Percentiles rank a stretch among this genome's conserved stretches.
These are phyloP conservation scores for Phoenix dactylifera DNA, from an alignment of 176 grass and related monocot species.

Conservation along the genomic window DNA sequence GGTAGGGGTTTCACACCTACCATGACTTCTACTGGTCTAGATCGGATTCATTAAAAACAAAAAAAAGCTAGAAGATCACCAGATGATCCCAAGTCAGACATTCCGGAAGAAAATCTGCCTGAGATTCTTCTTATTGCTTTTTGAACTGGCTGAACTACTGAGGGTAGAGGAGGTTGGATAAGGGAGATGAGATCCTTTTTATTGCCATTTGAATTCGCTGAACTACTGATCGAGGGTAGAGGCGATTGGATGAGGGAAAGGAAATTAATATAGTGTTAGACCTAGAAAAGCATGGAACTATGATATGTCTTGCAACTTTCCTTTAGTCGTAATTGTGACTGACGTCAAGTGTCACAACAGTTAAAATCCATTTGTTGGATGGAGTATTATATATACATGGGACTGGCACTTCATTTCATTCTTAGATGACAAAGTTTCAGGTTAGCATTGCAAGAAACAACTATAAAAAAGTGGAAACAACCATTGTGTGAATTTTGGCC, in stretches of 20 bases:
- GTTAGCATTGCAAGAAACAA: too few species aligned
- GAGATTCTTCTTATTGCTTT: constrained; percentile 58
- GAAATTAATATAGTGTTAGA: neutral
- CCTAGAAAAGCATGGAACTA: too few species aligned
- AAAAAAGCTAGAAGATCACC: constrained; percentile 45
- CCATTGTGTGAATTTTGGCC: neutral
- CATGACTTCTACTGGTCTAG: neutral
- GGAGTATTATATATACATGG: neutral
- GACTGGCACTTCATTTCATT: neutral
- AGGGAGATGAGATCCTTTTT: constrained; percentile 39
- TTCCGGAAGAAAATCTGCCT: constrained; percentile 49
- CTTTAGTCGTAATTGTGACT: neutral
- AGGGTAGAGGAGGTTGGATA: neutral
- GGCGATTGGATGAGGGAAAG: neutral
- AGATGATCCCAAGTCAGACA: constrained; percentile 58
- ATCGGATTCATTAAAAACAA: neutral
- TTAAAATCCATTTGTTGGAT: neutral
- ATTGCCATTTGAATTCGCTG: constrained; percentile 14
- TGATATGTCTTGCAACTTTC: neutral
- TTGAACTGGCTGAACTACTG: neutral
- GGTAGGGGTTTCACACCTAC: neutral
- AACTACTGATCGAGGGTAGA: neutral
- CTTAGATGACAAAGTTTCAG: neutral
- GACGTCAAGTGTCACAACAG: neutral
- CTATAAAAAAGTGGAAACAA: too few species aligned